Conservation (phyloP, 1,284 basidiomycete species). For the Boletus sp. region DNA sequence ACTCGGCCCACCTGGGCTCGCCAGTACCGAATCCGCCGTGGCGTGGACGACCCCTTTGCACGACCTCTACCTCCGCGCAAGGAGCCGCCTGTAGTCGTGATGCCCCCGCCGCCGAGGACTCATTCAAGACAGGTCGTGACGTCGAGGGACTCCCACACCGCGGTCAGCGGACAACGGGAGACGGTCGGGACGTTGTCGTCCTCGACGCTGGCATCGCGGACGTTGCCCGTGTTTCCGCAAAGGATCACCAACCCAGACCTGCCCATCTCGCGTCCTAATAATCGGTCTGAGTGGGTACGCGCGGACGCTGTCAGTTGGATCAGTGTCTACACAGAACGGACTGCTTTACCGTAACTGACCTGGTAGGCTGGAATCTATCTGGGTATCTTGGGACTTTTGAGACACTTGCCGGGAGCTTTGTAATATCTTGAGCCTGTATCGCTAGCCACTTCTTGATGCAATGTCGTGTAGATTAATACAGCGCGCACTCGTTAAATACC, state of each 20-base stretch:
- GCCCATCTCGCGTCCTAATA: slow-evolving; percentile 48
- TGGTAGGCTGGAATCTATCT: slow-evolving; percentile 6
- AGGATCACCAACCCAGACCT: slow-evolving; percentile 46
- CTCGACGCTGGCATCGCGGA: slow-evolving; percentile 5
- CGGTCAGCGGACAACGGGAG: slow-evolving; percentile 1
- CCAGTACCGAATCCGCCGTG: slow-evolving; percentile 42
- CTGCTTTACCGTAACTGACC: slow-evolving; percentile 6
- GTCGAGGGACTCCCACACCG: slow-evolving; percentile 3
- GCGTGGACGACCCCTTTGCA: slow-evolving; percentile 44
- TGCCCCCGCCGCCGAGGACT: slow-evolving; percentile 20
- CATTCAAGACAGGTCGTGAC: slow-evolving; percentile 6
- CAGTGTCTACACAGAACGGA: slow-evolving; percentile 19
- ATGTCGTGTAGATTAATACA: slow-evolving; percentile 4
- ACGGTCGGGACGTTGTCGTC: background rate
- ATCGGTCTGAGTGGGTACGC: slow-evolving; percentile 52
- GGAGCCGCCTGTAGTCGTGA: slow-evolving; percentile 4
- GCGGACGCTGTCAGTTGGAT: slow-evolving; percentile 39
- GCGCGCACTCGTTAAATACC: slow-evolving; percentile 7
- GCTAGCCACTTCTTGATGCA: slow-evolving; percentile 13
- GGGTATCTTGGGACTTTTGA: background rate
- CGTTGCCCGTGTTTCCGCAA: slow-evolving; percentile 36
- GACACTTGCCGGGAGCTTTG: background rate
- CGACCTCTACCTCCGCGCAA: slow-evolving; percentile 9
- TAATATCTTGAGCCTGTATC: slow-evolving; percentile 16
- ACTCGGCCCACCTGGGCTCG: slow-evolving; percentile 46